Evolutionary conservation across 805 yeast genomes (phyloP).

Genomic region (Myxozyma udenii): DNA sequence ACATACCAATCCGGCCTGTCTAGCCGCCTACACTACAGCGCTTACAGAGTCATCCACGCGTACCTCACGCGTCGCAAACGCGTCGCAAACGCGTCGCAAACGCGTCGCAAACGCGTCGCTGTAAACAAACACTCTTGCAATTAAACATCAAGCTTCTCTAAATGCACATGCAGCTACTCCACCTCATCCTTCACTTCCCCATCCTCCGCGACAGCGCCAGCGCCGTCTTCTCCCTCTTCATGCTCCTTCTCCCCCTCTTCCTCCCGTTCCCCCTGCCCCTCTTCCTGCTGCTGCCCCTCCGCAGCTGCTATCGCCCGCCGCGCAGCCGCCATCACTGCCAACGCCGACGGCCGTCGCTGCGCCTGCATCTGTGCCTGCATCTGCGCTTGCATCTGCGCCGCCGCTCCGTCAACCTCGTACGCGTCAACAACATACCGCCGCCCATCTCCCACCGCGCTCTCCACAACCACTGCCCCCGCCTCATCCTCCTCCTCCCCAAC

Average conservation of each 20-base stretch:
- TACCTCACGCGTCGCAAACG: too few relatives aligned
- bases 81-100: too few relatives aligned
- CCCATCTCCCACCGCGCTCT: conserved; percentile 11
- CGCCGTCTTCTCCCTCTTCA: not conserved
- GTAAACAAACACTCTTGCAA: too few relatives aligned
- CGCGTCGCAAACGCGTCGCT: too few relatives aligned
- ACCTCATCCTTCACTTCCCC: not conserved
- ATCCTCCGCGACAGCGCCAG: not conserved
- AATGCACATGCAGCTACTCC: not conserved
- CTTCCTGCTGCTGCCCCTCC: too few relatives aligned
- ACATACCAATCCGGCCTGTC: too few relatives aligned
- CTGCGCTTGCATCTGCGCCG: not conserved
- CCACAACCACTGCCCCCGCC: not conserved
- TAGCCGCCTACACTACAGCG: too few relatives aligned
- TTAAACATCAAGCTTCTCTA: too few relatives aligned
- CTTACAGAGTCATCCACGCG: too few relatives aligned
- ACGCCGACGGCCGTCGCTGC: conserved; percentile 15
- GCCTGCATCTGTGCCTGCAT: not conserved
- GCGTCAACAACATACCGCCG: conserved; percentile 24
- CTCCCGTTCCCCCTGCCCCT: conserved; percentile 1
- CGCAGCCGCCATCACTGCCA: conserved; percentile 23
- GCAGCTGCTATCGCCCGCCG: too few relatives aligned
- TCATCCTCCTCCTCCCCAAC: conserved; percentile 39
- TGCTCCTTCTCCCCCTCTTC: not conserved
- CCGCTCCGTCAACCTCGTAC: conserved; percentile 9